Evolutionary conservation across 306 rosid genomes (phyloP).

Genomic region (Urtica urens): DNA sequence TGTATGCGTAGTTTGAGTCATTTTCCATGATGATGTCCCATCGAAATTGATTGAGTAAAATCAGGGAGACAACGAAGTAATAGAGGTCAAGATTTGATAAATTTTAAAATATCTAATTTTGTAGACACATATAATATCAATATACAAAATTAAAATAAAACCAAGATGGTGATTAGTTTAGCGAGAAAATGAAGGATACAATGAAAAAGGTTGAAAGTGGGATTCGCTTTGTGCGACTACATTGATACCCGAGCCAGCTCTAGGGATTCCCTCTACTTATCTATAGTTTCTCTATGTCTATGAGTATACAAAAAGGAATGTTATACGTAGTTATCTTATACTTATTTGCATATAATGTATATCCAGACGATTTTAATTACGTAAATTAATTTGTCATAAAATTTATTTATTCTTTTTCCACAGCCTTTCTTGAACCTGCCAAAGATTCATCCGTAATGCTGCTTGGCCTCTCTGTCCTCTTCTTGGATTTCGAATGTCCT

Average conservation of each 20-base stretch:
- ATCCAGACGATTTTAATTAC: too few relatives aligned
- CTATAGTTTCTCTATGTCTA: slow-evolving; percentile 19
- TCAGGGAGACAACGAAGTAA: background rate
- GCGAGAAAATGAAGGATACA: background rate
- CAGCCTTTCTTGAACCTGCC: slow-evolving; percentile 40
- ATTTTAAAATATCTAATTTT: background rate
- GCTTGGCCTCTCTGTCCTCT: slow-evolving; percentile 37
- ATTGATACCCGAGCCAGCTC: slow-evolving; percentile 42
- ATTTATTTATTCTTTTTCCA: background rate
- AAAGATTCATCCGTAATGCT: slow-evolving; percentile 42
- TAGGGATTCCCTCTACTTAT: slow-evolving; percentile 64
- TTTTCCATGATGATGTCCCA: background rate
- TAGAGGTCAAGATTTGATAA: background rate
- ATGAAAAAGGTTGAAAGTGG: slow-evolving; percentile 32
- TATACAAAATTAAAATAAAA: too few relatives aligned
- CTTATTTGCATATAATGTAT: too few relatives aligned
- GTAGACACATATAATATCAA: background rate
- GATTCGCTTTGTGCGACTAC: slow-evolving; percentile 40
- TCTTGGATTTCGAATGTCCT: slow-evolving; percentile 52
- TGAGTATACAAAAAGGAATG: slow-evolving; percentile 30
- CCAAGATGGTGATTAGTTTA: background rate
- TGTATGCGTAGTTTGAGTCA: background rate
- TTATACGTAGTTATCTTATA: slow-evolving; percentile 22
- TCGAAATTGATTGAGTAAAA: background rate
- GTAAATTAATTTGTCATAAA: too few relatives aligned